Evolutionary conservation across 306 rosid species (phyloP), one percentile per base, ranked within the genome.

Genomic region (Acacia crassicarpa): DNA sequence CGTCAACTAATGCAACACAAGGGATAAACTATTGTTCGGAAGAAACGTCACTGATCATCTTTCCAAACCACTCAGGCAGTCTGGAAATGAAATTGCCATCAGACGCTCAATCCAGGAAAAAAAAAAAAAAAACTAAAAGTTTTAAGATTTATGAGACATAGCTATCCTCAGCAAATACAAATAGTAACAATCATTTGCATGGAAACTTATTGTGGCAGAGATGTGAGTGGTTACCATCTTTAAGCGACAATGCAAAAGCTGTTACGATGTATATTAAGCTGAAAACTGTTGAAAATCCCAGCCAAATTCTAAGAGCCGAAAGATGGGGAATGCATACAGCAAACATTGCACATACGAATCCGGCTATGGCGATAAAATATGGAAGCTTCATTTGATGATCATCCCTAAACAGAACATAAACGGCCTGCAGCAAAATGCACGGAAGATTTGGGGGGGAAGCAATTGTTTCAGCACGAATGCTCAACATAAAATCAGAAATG

Each of bases 281-380:
- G 85, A 93, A 89, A 79, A 93, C 73, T 8, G 98, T 93, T 27
- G 99, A 95, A 87, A 95, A 83, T 89, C 92, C 97, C 45, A 95
- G 83, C 99, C 99, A 95, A 84, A 86, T 16, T 86, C 96, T 87
- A 33, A 95, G 96, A 51, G 99, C 99, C 4, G 99, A 95, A 67
- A 95, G 88, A 86, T 95, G 99, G 6, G 99, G 99, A 85, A 90
- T 95, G 27, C 93, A 85, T 14, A 95, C 88, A 51, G 99, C 98
- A 89, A 95, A 95, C 74, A 92, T 59, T 38, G 91, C 94, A 79
- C 98, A 95, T 40, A 87, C 92, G 78, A 93, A 68, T 66, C 99
- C 99, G 49, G 96, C 90, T 61, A 95, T 85, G 71, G 88, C 91
- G 74, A 90, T 95, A 82, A 75, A 93, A 82, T 93, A 85, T 0